Evolutionary conservation across 2,329 filamentous ascomycete genomes (phyloP), one percentile per base, ranked within the genome.

Genomic region (Byssoonygena ceratinophila): DNA sequence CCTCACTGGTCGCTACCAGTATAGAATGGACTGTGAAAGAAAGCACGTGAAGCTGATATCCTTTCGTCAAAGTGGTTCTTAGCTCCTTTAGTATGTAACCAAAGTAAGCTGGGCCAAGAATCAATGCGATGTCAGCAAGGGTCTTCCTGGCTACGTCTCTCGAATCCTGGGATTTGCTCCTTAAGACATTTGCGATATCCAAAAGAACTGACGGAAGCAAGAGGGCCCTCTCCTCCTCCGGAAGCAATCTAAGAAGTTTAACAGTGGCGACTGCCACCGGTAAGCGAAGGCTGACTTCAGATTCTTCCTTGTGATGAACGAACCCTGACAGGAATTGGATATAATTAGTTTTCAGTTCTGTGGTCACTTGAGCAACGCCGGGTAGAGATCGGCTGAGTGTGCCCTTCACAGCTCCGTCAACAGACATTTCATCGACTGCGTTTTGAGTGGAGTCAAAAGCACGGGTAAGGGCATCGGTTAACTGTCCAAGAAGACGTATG

Each of bases 21-120:
- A 98, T 87, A 0, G 89, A 87, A 69, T 98, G 92, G 65, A 98
- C 80, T 0, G 92, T 97, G 66, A 87, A 98, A 0, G 91, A 96
- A 22, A 98, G 75, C 8, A 98, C 89, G 66, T 98, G 92, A 36
- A 97, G 77, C 63, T 98, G 92, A 63, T 94, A 95, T 3, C 92
- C 92, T 61, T 83, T 80, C 44, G 83, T 83, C 11, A 98, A 76
- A 5, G 91, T 87, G 53, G 84, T 84, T 46, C 88, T 79, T 22
- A 98, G 74, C 65, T 97, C 90, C 64, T 90, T 94, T 54, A 98
- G 74, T n/a, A 98, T 83, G 66, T 97, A 97, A 1, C 86, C 85
- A 61, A 98, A 84, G 66, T 87, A 94, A 1, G 80, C 76, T 0
- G 91, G 80, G 0, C 92, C 92, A 36, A 96, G 76, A 31, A 95